A percentile compares a stretch with the other conserved stretches of the same genome.
These are phyloP conservation scores for Triticum urartu DNA, from an alignment of 176 grass and related monocot species.

Conservation along the genomic window DNA sequence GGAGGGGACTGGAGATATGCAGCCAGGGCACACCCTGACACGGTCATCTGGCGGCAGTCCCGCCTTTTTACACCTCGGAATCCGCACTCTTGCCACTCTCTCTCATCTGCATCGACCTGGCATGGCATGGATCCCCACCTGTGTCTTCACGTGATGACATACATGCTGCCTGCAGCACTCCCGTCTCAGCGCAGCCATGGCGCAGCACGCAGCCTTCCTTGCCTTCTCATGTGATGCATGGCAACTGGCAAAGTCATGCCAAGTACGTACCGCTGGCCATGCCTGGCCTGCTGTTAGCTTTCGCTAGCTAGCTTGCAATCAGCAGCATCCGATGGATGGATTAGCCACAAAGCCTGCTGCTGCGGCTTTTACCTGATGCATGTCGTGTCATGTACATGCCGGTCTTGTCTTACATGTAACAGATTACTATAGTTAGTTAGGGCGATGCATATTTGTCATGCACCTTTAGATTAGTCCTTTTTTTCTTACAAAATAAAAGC, in stretches of 20 bases:
- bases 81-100: constrained; percentile 33
- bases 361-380: not conserved
- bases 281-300: not conserved
- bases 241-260: constrained; percentile 14
- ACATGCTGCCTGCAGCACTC: not conserved
- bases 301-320: not conserved
- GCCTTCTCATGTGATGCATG: constrained; percentile 43
- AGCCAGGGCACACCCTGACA: constrained; percentile 28
- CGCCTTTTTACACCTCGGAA: constrained; percentile 57
- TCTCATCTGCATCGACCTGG: constrained; percentile 19
- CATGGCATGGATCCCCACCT: constrained; percentile 26
- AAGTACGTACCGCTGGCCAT: not conserved
- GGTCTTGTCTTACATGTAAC: not conserved
- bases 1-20: constrained; percentile 60
- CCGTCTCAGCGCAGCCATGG: constrained; percentile 5
- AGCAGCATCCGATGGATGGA: not conserved
- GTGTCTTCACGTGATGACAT: constrained; percentile 83
- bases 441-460: not conserved
- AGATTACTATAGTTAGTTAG: too few species aligned
- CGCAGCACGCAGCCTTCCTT: not conserved
- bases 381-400: not conserved
- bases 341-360: constrained; percentile 13
- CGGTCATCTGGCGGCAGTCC: constrained; percentile 40
- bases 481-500: too few species aligned
- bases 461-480: too few species aligned